These are phyloP conservation scores for Dothidotthia symphoricarpi DNA, from an alignment of 2,329 filamentous ascomycete species.

Conservation along the genomic window DNA sequence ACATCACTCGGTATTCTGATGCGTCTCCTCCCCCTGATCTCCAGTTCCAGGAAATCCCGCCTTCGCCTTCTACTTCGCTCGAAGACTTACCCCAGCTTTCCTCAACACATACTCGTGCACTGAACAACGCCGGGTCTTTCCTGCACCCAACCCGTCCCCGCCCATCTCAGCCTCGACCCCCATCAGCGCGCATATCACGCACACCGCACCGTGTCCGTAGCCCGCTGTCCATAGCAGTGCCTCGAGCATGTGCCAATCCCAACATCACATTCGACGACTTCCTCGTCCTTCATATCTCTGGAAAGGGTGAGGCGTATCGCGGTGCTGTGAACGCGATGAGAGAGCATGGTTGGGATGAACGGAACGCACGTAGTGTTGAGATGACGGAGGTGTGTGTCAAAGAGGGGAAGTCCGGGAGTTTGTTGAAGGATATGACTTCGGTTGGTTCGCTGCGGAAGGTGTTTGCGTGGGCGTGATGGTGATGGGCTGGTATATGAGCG, in stretches of 20 bases:
- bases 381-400: too few relatives aligned
- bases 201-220: slow-evolving; percentile 14
- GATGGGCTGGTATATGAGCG: too few relatives aligned
- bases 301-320: slow-evolving; percentile 25
- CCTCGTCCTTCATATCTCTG: slow-evolving; percentile 24
- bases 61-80: too few relatives aligned
- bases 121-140: slow-evolving; percentile 14
- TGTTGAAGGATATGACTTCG: too few relatives aligned
- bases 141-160: not conserved
- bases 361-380: too few relatives aligned
- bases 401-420: too few relatives aligned
- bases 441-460: too few relatives aligned
- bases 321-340: slow-evolving; percentile 13
- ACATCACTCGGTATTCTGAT: too few relatives aligned
- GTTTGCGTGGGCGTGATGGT: too few relatives aligned
- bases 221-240: slow-evolving; percentile 7
- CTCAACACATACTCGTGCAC: slow-evolving; percentile 3
- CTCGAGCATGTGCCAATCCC: slow-evolving; percentile 12
- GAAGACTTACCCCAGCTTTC: too few relatives aligned
- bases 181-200: too few relatives aligned
- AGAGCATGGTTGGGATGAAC: too few relatives aligned
- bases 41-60: not conserved
- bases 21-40: not conserved
- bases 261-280: slow-evolving; percentile 28
- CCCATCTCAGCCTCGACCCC: not conserved